A percentile compares a stretch with the other conserved stretches of the same genome.
Evolutionary conservation across 495 filamentous ascomycete species (phyloP).

Genomic region (Clohesyomyces aquaticus): DNA sequence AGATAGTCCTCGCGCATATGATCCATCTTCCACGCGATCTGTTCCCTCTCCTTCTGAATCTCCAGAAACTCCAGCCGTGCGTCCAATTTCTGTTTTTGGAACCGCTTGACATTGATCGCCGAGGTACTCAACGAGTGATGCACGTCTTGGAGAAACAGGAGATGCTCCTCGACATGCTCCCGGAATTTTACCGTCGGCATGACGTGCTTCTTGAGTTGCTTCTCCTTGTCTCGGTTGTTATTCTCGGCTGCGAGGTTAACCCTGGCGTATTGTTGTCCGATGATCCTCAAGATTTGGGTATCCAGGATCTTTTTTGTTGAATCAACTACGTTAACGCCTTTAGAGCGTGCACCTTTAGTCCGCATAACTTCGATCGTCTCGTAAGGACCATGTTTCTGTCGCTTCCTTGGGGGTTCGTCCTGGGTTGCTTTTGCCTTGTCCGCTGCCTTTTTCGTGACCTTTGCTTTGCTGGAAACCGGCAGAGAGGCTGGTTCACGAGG

Average conservation of each 20-base stretch:
- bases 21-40: constrained; percentile 70
- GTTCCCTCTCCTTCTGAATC: constrained; percentile 66
- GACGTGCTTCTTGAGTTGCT: too few relatives aligned
- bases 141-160: constrained; percentile 27
- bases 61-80: constrained; percentile 66
- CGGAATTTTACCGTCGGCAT: background rate
- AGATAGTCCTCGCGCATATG: constrained; percentile 65
- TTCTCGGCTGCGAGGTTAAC: too few relatives aligned
- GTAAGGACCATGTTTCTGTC: too few relatives aligned
- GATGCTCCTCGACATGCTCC: constrained; percentile 5
- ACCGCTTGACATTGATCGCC: constrained; percentile 49
- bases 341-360: too few relatives aligned
- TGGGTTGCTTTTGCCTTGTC: constrained; percentile 11
- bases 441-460: constrained; percentile 4
- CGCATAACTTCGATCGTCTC: too few relatives aligned
- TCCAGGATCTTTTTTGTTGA: too few relatives aligned
- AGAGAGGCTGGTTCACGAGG: background rate
- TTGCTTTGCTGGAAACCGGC: too few relatives aligned
- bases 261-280: too few relatives aligned
- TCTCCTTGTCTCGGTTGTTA: too few relatives aligned
- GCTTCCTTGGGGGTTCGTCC: constrained; percentile 24
- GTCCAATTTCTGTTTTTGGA: constrained; percentile 67
- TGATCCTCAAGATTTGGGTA: too few relatives aligned
- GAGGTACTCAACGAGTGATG: constrained; percentile 13
- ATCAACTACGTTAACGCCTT: too few relatives aligned